Evolutionary conservation across 2,329 filamentous ascomycete genomes (phyloP).

Genomic region (Monosporascus ibericus): DNA sequence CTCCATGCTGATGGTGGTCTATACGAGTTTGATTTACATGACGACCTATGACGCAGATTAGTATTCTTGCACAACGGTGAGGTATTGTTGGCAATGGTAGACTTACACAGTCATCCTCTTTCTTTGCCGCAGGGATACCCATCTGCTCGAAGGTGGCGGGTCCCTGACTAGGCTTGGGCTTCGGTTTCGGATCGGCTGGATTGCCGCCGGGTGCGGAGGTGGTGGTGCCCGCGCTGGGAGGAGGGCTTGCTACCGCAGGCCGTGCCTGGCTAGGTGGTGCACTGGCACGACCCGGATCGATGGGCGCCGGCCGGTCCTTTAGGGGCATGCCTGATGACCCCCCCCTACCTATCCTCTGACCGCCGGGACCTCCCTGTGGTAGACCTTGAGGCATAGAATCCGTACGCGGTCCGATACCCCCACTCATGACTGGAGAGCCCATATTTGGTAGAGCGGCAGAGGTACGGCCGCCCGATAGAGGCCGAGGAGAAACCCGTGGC

Average conservation of each 20-base stretch:
- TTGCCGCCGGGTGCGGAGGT: conserved; percentile 24
- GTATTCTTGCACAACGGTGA: background rate
- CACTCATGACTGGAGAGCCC: conserved; percentile 21
- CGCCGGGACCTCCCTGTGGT: conserved; percentile 20
- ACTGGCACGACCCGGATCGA: conserved; percentile 28
- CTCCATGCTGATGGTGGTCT: conserved; percentile 1
- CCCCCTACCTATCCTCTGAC: conserved; percentile 13
- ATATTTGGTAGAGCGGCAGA: conserved; percentile 14
- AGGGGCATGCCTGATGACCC: conserved; percentile 17
- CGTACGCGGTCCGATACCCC: conserved; percentile 18
- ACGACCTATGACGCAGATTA: conserved; percentile 9
- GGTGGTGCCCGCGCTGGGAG: conserved; percentile 23
- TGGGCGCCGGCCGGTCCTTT: conserved; percentile 18
- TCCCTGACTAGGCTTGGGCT: conserved; percentile 55
- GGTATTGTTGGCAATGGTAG: background rate
- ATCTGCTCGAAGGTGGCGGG: conserved; percentile 97
- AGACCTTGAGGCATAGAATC: conserved; percentile 21
- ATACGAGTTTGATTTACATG: conserved; percentile 7
- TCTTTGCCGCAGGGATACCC: conserved; percentile 81
- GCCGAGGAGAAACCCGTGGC: conserved; percentile 29
- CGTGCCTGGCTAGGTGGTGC: conserved; percentile 27
- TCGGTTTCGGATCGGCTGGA: conserved; percentile 33
- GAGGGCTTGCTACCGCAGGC: conserved; percentile 19
- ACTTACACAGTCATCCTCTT: conserved; percentile 87
- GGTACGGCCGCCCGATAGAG: conserved; percentile 19